Conservation (phyloP, 306 rosid species). For the Vachellia pachyceras region DNA sequence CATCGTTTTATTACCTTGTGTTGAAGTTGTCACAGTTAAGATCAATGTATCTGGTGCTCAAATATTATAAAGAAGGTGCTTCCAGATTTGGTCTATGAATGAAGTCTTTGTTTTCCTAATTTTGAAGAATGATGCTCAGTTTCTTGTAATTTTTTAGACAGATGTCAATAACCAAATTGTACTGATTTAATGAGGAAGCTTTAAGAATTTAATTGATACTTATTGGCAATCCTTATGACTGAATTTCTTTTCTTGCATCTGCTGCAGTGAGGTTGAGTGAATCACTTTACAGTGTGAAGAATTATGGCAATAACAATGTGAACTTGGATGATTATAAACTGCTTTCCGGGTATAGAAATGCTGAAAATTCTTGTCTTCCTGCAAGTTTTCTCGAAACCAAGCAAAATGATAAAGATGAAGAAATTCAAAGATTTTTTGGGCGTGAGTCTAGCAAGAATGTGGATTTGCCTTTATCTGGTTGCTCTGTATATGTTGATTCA, state of each 20-base stretch:
- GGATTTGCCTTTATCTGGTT: constrained; percentile 65
- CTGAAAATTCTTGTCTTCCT: constrained; percentile 79
- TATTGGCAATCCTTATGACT: constrained; percentile 34
- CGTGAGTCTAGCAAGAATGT: constrained; percentile 49
- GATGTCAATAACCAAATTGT: constrained; percentile 14
- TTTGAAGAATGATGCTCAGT: constrained; percentile 2
- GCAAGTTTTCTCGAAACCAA: constrained; percentile 55
- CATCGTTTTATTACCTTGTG: no score
- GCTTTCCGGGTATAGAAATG: constrained; percentile 55
- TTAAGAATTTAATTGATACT: no score
- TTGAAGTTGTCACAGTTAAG: no score
- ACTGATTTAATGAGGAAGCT: constrained; percentile 14
- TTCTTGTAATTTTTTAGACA: background rate
- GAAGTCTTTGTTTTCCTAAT: background rate
- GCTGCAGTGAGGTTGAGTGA: constrained; percentile 84
- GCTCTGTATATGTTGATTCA: constrained; percentile 67
- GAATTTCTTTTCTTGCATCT: constrained; percentile 39
- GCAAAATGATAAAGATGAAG: constrained; percentile 50
- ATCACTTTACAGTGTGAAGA: constrained; percentile 74
- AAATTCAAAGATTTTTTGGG: constrained; percentile 50
- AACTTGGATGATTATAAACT: constrained; percentile 61
- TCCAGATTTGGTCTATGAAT: no score
- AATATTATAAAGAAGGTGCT: no score
- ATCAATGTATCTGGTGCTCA: no score
- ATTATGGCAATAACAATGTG: constrained; percentile 59